Conservation (phyloP, 257 asterid species). For the Lithospermum erythrorhizon region DNA sequence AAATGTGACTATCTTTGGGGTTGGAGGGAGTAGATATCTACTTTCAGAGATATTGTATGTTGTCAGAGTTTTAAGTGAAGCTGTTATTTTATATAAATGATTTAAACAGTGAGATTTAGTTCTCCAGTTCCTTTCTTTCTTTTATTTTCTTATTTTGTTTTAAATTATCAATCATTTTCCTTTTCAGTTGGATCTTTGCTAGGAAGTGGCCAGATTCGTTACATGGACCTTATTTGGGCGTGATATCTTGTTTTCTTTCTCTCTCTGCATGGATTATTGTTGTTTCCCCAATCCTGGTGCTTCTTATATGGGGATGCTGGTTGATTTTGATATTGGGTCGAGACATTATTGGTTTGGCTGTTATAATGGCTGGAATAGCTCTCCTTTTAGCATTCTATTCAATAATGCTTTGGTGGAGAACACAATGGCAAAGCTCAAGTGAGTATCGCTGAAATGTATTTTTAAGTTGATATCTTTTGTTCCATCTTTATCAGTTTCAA, state of each 20-base stretch:
- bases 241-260: conserved; percentile 67
- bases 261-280: conserved; percentile 74
- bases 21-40: no score
- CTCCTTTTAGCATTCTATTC: conserved; percentile 89
- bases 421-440: conserved; percentile 99
- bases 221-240: conserved; percentile 84
- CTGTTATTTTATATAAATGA: conserved; percentile 2
- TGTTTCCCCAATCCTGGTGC: conserved; percentile 77
- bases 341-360: conserved; percentile 91
- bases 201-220: conserved; percentile 86
- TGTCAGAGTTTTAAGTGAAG: conserved; percentile 94
- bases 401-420: conserved; percentile 99
- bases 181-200: conserved; percentile 97
- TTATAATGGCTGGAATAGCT: conserved; percentile 96
- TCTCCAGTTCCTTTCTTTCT: conserved; percentile 8
- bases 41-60: no score
- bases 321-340: conserved; percentile 82
- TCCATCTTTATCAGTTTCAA: conserved; percentile 1
- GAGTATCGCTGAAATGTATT: conserved; percentile 22
- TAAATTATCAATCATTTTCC: conserved; percentile 14
- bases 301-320: conserved; percentile 91
- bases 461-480: not conserved
- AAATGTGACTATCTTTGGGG: no score
- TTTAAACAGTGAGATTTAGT: not conserved
- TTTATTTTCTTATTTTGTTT: conserved; percentile 9